Evolutionary conservation across 768 basidiomycete species (phyloP), one percentile per base, ranked within the genome.

Genomic region (Mycena leptocephala): DNA sequence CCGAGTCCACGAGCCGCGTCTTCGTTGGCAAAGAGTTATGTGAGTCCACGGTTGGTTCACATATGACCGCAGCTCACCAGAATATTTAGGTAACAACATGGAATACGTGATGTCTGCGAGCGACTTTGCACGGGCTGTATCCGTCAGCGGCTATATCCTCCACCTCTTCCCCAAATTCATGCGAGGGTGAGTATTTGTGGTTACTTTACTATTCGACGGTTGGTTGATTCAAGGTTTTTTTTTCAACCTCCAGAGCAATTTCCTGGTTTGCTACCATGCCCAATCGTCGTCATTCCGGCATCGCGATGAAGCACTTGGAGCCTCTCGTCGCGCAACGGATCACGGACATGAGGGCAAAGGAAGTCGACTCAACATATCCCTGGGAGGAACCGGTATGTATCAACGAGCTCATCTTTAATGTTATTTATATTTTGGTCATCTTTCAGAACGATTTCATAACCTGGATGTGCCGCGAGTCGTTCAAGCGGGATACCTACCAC

Each of bases 391-490:
- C 77, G 0, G 76, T 77, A 66, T 2, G 69, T 41, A n/a, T 61
- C 10, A 22, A 33, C 33, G 2, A 61, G n/a, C n/a, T 7, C n/a
- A 18, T 30, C 55, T n/a, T 56, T 56, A 56, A n/a, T n/a, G n/a
- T n/a, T 28, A 20, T 55, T 55, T 30, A 18, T 28, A n/a, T 33
- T 3, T 56, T 32, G 55, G 14, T 56, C 20, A 28, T 7, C 28
- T 56, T 28, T 30, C 30, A 76, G 76, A 76, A 78, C 26, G 77
- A 78, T 35, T 78, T 75, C 51, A 68, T 78, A 46, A 78, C 77
- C 26, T 78, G 77, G 77, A 78, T 78, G 77, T 70, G 76, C 43
- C 77, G 77, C 30, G 77, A 78, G 33, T 78, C 77, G 13, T 78
- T 78, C 77, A 78, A 76, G 33, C 70, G 77, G 28, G 37, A 41